Conservation (phyloP, 2,329 filamentous ascomycete species). For the Cladosporium velox region DNA sequence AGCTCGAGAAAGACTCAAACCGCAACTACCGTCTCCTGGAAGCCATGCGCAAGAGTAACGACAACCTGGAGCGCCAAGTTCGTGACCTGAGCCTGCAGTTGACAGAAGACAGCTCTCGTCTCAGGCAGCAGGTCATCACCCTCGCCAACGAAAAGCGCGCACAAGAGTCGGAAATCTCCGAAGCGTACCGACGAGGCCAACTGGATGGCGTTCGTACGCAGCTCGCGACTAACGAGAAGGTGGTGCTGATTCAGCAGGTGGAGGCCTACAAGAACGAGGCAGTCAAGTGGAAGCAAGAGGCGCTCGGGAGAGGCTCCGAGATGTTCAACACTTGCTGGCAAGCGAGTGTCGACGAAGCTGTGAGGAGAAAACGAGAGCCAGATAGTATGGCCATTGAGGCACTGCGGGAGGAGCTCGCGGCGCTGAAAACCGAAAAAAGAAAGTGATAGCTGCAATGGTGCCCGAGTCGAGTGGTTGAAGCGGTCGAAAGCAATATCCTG, state of each 20-base stretch:
- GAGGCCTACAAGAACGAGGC: conserved; percentile 24
- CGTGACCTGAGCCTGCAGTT: not conserved
- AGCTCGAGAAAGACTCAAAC: not conserved
- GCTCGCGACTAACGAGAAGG: conserved; percentile 18
- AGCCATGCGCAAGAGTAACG: not conserved
- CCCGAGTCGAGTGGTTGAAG: not conserved
- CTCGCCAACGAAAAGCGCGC: not conserved
- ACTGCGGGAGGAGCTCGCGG: conserved; percentile 22
- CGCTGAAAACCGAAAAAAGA: conserved; percentile 2
- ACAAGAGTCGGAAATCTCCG: not conserved
- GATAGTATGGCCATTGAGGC: conserved; percentile 26
- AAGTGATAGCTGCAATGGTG: conserved; percentile 2
- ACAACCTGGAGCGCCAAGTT: not conserved
- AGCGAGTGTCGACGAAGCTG: conserved; percentile 29
- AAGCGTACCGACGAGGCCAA: not conserved
- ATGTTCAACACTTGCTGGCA: conserved; percentile 26
- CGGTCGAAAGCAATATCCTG: not conserved
- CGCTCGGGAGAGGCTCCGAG: conserved; percentile 24
- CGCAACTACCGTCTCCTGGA: not conserved
- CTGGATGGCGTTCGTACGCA: conserved; percentile 4
- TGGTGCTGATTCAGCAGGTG: conserved; percentile 25
- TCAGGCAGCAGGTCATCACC: not conserved
- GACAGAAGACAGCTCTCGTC: not conserved
- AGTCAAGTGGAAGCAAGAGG: conserved; percentile 26
- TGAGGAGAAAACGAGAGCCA: conserved; percentile 28